Evolutionary conservation across 1,284 basidiomycete species (phyloP).

Genomic region (Ceratobasidium papillatum): DNA sequence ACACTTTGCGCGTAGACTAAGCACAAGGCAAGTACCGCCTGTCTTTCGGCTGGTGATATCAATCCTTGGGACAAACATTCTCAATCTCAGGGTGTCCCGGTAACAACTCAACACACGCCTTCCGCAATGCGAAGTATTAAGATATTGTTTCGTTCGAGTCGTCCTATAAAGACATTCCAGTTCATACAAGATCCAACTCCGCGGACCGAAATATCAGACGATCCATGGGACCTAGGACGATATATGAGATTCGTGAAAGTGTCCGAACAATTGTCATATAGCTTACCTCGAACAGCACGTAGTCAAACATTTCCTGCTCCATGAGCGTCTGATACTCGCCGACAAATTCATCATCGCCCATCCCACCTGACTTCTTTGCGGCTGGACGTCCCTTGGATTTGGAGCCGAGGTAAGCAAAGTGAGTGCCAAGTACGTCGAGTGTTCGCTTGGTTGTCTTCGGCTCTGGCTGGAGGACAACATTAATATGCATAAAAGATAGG

Average conservation of each 20-base stretch:
- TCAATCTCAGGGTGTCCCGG: neutral
- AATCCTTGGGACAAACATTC: slow-evolving; percentile 7
- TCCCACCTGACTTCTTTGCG: slow-evolving; percentile 54
- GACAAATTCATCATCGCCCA: slow-evolving; percentile 66
- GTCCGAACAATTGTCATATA: neutral
- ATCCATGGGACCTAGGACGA: slow-evolving; percentile 75
- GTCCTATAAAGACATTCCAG: slow-evolving; percentile 13
- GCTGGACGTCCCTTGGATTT: slow-evolving; percentile 63
- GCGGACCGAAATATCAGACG: slow-evolving; percentile 47
- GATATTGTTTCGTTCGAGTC: slow-evolving; percentile 19
- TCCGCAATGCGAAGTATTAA: neutral
- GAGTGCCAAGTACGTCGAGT: slow-evolving; percentile 74
- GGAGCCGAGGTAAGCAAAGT: slow-evolving; percentile 83
- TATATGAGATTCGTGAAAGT: neutral
- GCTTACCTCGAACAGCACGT: slow-evolving; percentile 77
- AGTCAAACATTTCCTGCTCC: slow-evolving; percentile 95
- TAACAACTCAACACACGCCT: neutral
- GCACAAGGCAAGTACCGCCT: neutral
- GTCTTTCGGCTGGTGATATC: slow-evolving; percentile 3
- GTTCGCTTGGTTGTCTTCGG: slow-evolving; percentile 84
- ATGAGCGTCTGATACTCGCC: slow-evolving; percentile 91
- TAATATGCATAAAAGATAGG: neutral
- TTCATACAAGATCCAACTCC: slow-evolving; percentile 9
- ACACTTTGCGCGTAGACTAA: neutral
- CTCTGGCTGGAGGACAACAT: slow-evolving; percentile 71